A percentile compares a stretch with the other conserved stretches of the same genome.
Conservation (phyloP, 163 green algal genomes). For the Chloromonas sp. region DNA sequence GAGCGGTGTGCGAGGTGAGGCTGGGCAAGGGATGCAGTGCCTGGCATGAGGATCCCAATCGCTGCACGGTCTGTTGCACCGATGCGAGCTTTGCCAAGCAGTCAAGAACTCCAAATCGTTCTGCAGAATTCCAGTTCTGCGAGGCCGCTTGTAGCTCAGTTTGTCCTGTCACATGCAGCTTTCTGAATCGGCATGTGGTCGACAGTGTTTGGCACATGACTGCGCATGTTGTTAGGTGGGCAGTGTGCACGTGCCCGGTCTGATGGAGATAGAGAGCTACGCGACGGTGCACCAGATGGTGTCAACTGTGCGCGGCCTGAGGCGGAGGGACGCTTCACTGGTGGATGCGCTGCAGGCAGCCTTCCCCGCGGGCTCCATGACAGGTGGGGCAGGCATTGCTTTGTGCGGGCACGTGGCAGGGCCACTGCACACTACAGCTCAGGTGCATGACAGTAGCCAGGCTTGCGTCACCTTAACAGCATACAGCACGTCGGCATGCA, state of each 20-base stretch:
- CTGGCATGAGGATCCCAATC: background rate
- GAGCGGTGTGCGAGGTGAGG: constrained; percentile 71
- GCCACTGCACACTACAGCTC: no score
- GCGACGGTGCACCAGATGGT: constrained; percentile 93
- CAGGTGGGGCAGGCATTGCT: constrained; percentile 44
- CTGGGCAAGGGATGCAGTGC: background rate
- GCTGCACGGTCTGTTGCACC: background rate
- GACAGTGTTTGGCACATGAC: no score
- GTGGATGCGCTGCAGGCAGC: constrained; percentile 74
- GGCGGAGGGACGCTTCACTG: constrained; percentile 18
- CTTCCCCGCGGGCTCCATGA: constrained; percentile 97
- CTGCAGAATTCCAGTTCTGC: background rate
- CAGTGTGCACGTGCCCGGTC: constrained; percentile 78
- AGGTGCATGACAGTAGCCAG: no score
- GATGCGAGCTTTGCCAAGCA: background rate
- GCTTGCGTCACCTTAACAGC: no score
- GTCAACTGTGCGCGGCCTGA: constrained; percentile 77
- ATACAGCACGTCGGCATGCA: no score
- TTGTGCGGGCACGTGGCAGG: no score
- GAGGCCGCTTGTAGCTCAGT: no score
- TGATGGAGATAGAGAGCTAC: constrained; percentile 95
- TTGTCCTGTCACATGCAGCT: no score
- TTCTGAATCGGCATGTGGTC: no score
- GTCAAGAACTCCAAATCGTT: background rate
- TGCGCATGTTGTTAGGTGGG: constrained; percentile 38